These are phyloP conservation scores for Pyrus pyrifolia DNA, from an alignment of 306 rosid genomes.

Conservation along the genomic window DNA sequence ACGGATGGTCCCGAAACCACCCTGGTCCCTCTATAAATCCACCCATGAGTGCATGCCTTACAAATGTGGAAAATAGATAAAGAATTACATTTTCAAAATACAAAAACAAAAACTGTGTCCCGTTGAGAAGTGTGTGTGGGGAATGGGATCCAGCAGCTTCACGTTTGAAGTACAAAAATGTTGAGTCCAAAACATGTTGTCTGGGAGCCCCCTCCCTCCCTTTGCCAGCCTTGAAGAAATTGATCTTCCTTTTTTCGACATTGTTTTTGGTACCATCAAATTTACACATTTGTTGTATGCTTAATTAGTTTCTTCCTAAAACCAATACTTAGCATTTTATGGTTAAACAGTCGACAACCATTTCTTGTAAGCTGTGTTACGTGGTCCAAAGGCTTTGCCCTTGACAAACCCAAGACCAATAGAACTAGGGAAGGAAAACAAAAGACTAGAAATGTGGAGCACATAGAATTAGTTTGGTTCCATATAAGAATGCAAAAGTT, in stretches of 20 bases:
- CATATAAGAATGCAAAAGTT: background rate
- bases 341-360: background rate
- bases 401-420: background rate
- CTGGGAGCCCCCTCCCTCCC: background rate
- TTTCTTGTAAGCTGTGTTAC: background rate
- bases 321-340: background rate
- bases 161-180: conserved; percentile 13
- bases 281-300: conserved; percentile 19
- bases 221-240: conserved; percentile 13
- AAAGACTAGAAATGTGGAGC: background rate
- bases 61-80: too few species aligned
- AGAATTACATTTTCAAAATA: too few species aligned
- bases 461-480: background rate
- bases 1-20: too few species aligned
- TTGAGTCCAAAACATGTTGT: conserved; percentile 11
- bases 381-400: background rate
- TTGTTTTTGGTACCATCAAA: conserved; percentile 25
- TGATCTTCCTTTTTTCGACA: conserved; percentile 28
- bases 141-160: conserved; percentile 1
- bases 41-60: too few species aligned
- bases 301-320: conserved; percentile 14
- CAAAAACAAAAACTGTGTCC: too few species aligned
- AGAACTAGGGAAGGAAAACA: background rate
- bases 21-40: too few species aligned
- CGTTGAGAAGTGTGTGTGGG: conserved; percentile 6